Evolutionary conservation across 2,329 filamentous ascomycete genomes (phyloP), one percentile per base, ranked within the genome.

Genomic region (Verticillium alfalfae): DNA sequence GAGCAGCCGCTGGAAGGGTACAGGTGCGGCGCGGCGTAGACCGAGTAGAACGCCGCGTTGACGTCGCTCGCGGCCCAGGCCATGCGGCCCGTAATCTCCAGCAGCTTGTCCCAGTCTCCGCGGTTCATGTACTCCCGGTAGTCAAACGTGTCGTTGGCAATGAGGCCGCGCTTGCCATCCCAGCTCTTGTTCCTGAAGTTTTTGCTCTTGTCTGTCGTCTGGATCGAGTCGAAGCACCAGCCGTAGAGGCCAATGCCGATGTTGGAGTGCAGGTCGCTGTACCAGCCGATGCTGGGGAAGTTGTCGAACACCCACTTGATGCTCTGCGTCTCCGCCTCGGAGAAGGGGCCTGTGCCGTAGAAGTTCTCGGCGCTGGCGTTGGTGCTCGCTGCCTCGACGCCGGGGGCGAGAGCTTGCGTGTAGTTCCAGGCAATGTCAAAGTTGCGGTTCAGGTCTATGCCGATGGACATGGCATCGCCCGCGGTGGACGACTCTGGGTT

Each of bases 351-450:
- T 4, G 76, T 79, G 38, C 80, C 81, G 62, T 78, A 76, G 66
- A 76, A 82, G 9, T 72, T 72, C 66, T 79, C 73, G 0, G 73
- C 76, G 57, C 70, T 71, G 5, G 79, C 77, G 5, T 71, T 65
- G 2, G 72, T 76, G 4, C 67, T 70, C 2, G 79, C 77, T 9
- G n/a, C 45, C 1, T 52, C 45, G 0, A 52, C 45, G 4, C 75
- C 73, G 34, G 69, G 68, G 5, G 72, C 65, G 52, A 74, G 68
- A 36, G 79, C 80, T 60, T 72, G 72, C 37, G 68, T 72, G 66
- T 79, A 82, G 71, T 87, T 78, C 81, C 83, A 87, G 8, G 84
- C 69, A 70, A 84, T 82, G 69, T 85, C 81, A 66, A 84, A 84
- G 73, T 85, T 85, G 59, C 83, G 77, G 70, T 85, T 85, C 58